A percentile compares a stretch with the other conserved stretches of the same genome.
Conservation (phyloP, 169 alveolate species). For the Plasmodium ovale region DNA sequence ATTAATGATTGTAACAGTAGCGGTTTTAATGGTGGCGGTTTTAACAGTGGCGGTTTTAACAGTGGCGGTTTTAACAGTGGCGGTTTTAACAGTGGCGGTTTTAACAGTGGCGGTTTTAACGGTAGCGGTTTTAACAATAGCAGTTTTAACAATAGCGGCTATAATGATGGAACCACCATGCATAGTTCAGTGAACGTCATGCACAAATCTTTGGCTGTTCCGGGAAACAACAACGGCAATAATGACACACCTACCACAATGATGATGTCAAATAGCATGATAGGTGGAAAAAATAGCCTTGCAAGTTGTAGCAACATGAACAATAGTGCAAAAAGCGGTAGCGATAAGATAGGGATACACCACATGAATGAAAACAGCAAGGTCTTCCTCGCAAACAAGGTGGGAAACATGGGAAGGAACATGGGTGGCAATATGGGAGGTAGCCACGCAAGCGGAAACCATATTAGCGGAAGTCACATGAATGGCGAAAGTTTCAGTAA, state of each 20-base stretch:
- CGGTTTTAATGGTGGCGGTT: background rate
- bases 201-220: background rate
- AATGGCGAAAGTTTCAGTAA: slow-evolving; percentile 3
- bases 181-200: no score
- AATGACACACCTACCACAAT: slow-evolving; percentile 10
- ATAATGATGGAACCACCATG: background rate
- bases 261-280: slow-evolving; percentile 11
- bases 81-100: background rate
- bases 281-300: background rate
- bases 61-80: background rate
- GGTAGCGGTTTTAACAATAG: background rate
- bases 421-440: background rate
- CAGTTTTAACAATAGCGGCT: background rate
- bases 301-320: background rate
- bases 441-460: background rate
- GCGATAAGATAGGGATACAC: background rate
- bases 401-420: background rate
- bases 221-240: slow-evolving; percentile 8
- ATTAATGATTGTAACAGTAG: background rate
- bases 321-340: background rate
- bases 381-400: background rate
- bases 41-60: background rate
- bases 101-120: background rate
- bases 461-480: background rate
- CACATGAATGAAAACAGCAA: background rate